phyloP scores from a whole-genome alignment of 2,329 filamentous ascomycete genomes.

The Amylocarpus encephaloides region DNA sequence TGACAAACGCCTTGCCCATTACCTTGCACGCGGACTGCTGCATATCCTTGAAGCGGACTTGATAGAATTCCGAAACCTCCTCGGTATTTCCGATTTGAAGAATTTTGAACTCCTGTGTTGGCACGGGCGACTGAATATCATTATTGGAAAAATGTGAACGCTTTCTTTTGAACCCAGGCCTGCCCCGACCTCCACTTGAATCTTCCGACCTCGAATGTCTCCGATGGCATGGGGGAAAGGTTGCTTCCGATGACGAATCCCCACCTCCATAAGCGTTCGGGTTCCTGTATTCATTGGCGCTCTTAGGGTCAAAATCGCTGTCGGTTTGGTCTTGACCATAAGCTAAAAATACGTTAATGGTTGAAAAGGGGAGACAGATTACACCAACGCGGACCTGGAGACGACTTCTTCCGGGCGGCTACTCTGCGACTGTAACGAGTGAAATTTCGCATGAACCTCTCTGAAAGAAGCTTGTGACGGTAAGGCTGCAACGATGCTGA shows the following conservation, averaged over 20 bases:
- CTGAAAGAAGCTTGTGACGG: constrained; percentile 19
- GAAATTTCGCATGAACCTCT: constrained; percentile 15
- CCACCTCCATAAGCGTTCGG: constrained; percentile 10
- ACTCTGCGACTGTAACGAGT: constrained; percentile 9
- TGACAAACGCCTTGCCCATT: constrained; percentile 70
- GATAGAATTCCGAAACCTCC: constrained; percentile 54
- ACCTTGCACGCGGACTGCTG: constrained; percentile 68
- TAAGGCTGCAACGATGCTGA: constrained; percentile 18
- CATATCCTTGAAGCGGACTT: constrained; percentile 55
- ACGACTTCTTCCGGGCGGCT: constrained; percentile 7
- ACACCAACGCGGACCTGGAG: constrained; percentile 1
- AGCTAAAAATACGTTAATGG: constrained; percentile 6
- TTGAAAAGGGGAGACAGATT: not conserved
- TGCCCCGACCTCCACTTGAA: constrained; percentile 22
- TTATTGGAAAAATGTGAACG: constrained; percentile 15
- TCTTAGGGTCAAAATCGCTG: constrained; percentile 17
- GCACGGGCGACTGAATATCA: constrained; percentile 17
- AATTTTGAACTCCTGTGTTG: constrained; percentile 23
- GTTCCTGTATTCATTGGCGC: constrained; percentile 12
- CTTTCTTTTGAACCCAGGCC: constrained; percentile 17
- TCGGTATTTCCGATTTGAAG: constrained; percentile 48
- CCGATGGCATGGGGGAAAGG: constrained; percentile 6
- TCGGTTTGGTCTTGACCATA: constrained; percentile 19
- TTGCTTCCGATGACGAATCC: constrained; percentile 15
- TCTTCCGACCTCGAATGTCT: constrained; percentile 21